A percentile compares a stretch with the other conserved stretches of the same genome.
Evolutionary conservation across 1,284 basidiomycete genomes (phyloP).

Genomic region (Bondarzewia mesenterica): DNA sequence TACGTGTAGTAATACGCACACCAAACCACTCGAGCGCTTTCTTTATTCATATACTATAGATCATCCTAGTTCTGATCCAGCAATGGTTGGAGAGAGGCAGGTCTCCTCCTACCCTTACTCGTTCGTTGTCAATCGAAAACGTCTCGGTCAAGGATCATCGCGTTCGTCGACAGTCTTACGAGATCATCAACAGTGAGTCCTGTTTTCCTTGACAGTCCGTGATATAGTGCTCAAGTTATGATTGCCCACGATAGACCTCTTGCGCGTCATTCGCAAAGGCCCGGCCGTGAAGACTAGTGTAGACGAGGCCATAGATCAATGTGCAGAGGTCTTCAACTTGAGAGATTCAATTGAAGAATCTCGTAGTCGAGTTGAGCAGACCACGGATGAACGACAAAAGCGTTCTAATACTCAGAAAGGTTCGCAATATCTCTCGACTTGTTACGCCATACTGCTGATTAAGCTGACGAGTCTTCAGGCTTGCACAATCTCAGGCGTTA

Average conservation of each 20-base stretch:
- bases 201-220: neutral
- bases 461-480: constrained; percentile 33
- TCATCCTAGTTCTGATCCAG: constrained; percentile 81
- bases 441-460: neutral
- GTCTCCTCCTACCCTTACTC: constrained; percentile 29
- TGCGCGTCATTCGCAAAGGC: constrained; percentile 90
- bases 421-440: constrained; percentile 18
- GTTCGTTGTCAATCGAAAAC: constrained; percentile 34
- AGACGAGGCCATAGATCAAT: constrained; percentile 88
- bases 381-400: constrained; percentile 65
- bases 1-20: constrained; percentile 32
- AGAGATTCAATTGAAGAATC: constrained; percentile 87
- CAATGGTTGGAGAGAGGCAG: constrained; percentile 63
- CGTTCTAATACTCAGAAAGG: constrained; percentile 64
- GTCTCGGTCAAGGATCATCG: constrained; percentile 22
- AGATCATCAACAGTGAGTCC: constrained; percentile 69
- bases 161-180: constrained; percentile 56
- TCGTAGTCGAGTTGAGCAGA: constrained; percentile 67
- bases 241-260: constrained; percentile 51
- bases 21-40: neutral
- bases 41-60: constrained; percentile 27
- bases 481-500: constrained; percentile 80
- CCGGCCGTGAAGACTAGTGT: constrained; percentile 83
- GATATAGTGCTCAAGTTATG: neutral
- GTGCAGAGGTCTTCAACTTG: constrained; percentile 77